Evolutionary conservation across 2,329 filamentous ascomycete genomes (phyloP).

Genomic region (Sporothrix dimorphospora): DNA sequence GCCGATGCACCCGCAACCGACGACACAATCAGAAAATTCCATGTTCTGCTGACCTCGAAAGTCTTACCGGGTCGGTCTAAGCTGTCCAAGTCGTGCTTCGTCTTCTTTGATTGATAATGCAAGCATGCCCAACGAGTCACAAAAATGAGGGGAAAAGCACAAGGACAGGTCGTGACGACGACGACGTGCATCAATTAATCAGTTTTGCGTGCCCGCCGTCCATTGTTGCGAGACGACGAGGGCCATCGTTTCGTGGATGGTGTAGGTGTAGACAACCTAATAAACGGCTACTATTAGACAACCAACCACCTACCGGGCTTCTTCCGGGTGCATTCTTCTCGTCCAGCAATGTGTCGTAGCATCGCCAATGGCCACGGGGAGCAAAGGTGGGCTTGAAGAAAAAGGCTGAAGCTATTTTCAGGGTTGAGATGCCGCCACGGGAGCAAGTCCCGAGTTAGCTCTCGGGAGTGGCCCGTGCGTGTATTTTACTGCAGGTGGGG

Average conservation of each 20-base stretch:
- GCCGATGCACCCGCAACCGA: too few relatives aligned
- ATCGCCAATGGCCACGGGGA: too few relatives aligned
- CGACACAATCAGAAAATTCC: too few relatives aligned
- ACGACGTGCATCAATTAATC: too few relatives aligned
- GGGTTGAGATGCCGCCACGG: neutral
- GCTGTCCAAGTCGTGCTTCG: neutral
- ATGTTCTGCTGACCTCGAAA: neutral
- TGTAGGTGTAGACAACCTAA: too few relatives aligned
- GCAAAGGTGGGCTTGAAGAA: too few relatives aligned
- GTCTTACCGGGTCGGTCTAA: neutral
- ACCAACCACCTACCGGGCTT: too few relatives aligned
- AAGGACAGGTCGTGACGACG: neutral
- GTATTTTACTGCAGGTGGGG: neutral
- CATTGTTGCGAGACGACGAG: neutral
- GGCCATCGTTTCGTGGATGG: too few relatives aligned
- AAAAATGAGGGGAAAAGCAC: neutral
- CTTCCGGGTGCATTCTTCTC: too few relatives aligned
- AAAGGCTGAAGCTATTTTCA: neutral
- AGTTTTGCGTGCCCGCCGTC: neutral
- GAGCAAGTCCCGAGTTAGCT: neutral
- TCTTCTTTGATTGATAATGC: neutral
- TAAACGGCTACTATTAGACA: neutral
- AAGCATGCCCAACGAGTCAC: neutral
- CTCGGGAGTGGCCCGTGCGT: slow-evolving; percentile 11
- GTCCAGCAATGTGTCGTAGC: too few relatives aligned